Percentiles rank a stretch among this genome's conserved stretches.
Conservation (phyloP, 805 yeast genomes). For the Saturnispora mendoncae region DNA sequence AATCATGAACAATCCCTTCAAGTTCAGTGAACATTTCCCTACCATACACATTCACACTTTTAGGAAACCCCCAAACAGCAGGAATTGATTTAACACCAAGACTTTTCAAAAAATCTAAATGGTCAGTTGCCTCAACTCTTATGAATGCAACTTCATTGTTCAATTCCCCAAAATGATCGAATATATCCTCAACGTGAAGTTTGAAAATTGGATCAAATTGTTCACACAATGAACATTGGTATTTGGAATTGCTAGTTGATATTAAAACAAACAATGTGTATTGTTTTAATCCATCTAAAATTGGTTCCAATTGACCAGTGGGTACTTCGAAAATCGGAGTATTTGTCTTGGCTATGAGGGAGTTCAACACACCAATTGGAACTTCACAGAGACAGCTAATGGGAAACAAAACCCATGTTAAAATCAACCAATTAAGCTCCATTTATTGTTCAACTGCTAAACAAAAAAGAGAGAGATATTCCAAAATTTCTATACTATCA, state of each 20-base stretch:
- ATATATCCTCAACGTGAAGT: constrained; percentile 36
- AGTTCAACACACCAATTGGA: constrained; percentile 4
- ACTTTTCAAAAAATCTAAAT: constrained; percentile 33
- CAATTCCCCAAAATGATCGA: constrained; percentile 34
- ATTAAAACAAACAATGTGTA: constrained; percentile 44
- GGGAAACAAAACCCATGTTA: neutral
- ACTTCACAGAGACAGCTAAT: neutral
- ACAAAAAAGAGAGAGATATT: too few species aligned
- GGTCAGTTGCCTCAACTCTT: constrained; percentile 42
- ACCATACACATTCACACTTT: constrained; percentile 12
- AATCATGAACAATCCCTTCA: neutral
- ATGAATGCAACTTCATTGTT: constrained; percentile 35
- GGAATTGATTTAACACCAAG: constrained; percentile 48
- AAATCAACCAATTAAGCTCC: neutral
- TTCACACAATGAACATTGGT: constrained; percentile 41
- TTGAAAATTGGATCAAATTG: constrained; percentile 34
- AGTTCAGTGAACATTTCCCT: constrained; percentile 3
- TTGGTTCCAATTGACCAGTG: constrained; percentile 31
- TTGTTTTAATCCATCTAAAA: constrained; percentile 41
- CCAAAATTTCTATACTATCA: too few species aligned
- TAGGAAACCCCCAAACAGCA: constrained; percentile 57
- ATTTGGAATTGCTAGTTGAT: constrained; percentile 38
- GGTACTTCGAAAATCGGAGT: constrained; percentile 23
- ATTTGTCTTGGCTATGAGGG: neutral
- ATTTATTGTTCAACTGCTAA: neutral